Conservation (phyloP, 805 yeast genomes). For the Starmerella scarabaei region DNA sequence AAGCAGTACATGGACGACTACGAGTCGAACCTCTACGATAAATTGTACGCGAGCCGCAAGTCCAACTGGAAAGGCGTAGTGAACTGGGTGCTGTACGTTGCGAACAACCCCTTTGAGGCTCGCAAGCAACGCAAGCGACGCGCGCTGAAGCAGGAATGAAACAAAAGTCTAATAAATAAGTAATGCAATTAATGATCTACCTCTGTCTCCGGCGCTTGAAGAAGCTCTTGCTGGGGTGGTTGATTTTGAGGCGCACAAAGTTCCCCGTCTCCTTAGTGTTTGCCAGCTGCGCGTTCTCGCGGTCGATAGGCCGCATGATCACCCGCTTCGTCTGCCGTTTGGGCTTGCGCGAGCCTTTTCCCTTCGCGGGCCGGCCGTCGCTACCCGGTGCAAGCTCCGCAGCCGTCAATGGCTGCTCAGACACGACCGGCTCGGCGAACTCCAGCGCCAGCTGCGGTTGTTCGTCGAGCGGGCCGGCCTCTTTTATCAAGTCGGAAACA, state of each 20-base stretch:
- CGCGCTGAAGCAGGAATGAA: background rate
- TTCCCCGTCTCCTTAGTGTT: slow-evolving; percentile 15
- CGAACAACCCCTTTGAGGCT: slow-evolving; percentile 1
- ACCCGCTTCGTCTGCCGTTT: slow-evolving; percentile 18
- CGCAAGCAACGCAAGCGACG: background rate
- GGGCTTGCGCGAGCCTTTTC: slow-evolving; percentile 6
- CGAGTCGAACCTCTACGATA: slow-evolving; percentile 9
- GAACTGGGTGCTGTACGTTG: slow-evolving; percentile 3
- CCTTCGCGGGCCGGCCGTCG: background rate
- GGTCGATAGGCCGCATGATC: slow-evolving; percentile 14
- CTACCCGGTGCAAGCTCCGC: background rate
- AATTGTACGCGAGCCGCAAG: slow-evolving; percentile 1
- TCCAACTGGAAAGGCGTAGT: background rate
- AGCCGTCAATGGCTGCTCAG: background rate
- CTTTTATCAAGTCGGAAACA: slow-evolving; percentile 12
- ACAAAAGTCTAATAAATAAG: background rate
- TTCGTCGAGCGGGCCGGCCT: slow-evolving; percentile 1
- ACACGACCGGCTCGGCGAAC: background rate
- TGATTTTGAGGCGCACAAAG: slow-evolving; percentile 15
- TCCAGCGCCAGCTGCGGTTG: background rate
- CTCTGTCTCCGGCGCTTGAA: background rate
- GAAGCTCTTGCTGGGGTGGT: slow-evolving; percentile 4
- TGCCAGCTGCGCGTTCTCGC: slow-evolving; percentile 1
- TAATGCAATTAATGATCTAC: background rate
- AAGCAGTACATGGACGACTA: slow-evolving; percentile 17